Evolutionary conservation across 176 grass and related monocot genomes (phyloP).

Genomic region (Raddia distichophylla): DNA sequence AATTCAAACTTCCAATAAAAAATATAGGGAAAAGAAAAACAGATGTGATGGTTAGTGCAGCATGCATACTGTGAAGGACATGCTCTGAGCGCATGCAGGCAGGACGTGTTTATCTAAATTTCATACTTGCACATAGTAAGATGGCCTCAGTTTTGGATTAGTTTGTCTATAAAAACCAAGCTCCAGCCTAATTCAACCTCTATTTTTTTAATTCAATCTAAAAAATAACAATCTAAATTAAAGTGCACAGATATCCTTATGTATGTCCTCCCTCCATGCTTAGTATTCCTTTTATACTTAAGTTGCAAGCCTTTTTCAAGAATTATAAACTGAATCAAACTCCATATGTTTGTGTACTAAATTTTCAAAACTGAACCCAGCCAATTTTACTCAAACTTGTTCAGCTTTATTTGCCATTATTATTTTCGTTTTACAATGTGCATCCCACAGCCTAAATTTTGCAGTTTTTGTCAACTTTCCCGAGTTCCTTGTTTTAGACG

Average conservation of each 20-base stretch:
- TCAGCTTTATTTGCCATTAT: neutral
- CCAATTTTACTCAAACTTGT: conserved; percentile 13
- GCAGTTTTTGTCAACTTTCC: neutral
- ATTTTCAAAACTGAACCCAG: conserved; percentile 21
- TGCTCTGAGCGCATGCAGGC: no score
- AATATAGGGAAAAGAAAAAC: no score
- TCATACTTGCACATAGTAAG: conserved; percentile 13
- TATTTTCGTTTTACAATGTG: conserved; percentile 16
- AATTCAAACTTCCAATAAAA: no score
- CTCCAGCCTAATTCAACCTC: conserved; percentile 5
- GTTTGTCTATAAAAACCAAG: conserved; percentile 18
- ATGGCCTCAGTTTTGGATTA: neutral
- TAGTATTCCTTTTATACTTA: conserved; percentile 2
- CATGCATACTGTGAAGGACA: no score
- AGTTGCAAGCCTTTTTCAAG: conserved; percentile 20
- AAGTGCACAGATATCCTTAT: neutral
- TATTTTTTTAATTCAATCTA: conserved; percentile 8
- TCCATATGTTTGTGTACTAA: neutral
- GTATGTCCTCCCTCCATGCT: neutral
- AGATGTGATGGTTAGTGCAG: no score
- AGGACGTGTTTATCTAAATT: neutral
- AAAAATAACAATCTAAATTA: neutral
- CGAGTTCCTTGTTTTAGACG: conserved; percentile 10
- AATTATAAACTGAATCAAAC: conserved; percentile 31
- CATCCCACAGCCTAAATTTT: neutral